Percentiles rank a stretch among this genome's conserved stretches.
Evolutionary conservation across 306 rosid species (phyloP).

Genomic region (Glycyrrhiza uralensis): DNA sequence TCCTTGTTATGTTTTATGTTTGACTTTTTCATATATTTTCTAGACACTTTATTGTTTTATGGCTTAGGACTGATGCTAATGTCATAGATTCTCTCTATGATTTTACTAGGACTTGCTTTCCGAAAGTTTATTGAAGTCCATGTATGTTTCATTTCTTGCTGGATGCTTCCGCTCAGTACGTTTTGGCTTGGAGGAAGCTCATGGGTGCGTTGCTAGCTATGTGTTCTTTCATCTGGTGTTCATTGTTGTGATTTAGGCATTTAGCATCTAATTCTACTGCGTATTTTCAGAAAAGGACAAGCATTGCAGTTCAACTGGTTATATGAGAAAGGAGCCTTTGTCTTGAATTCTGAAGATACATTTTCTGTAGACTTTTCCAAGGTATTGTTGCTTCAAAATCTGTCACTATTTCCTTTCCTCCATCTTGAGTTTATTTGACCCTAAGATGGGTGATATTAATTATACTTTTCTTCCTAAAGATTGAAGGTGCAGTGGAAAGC

Average conservation of each 20-base stretch:
- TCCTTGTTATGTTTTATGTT: neutral
- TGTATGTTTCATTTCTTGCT: conserved; percentile 92
- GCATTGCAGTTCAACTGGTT: conserved; percentile 97
- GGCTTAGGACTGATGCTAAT: conserved; percentile 18
- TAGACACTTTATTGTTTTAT: neutral
- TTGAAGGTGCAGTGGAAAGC: conserved; percentile 83
- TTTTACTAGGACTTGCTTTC: conserved; percentile 67
- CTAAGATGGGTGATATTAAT: conserved; percentile 11
- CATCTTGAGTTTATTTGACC: neutral
- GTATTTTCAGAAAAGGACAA: conserved; percentile 78
- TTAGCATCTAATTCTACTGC: conserved; percentile 26
- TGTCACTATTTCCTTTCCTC: conserved; percentile 8
- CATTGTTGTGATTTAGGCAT: conserved; percentile 21
- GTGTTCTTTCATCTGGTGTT: conserved; percentile 17
- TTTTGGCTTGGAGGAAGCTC: conserved; percentile 92
- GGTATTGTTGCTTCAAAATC: conserved; percentile 43
- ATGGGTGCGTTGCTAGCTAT: conserved; percentile 67
- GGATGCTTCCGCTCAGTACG: conserved; percentile 96
- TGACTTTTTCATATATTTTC: neutral
- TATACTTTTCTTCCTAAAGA: conserved; percentile 34
- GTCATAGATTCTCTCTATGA: conserved; percentile 14
- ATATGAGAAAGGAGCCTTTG: conserved; percentile 75
- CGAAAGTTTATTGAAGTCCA: conserved; percentile 64
- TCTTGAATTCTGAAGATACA: conserved; percentile 50
- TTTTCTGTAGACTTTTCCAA: conserved; percentile 81